Evolutionary conservation across 345 rosid genomes (phyloP).

Genomic region (Noccaea caerulescens): DNA sequence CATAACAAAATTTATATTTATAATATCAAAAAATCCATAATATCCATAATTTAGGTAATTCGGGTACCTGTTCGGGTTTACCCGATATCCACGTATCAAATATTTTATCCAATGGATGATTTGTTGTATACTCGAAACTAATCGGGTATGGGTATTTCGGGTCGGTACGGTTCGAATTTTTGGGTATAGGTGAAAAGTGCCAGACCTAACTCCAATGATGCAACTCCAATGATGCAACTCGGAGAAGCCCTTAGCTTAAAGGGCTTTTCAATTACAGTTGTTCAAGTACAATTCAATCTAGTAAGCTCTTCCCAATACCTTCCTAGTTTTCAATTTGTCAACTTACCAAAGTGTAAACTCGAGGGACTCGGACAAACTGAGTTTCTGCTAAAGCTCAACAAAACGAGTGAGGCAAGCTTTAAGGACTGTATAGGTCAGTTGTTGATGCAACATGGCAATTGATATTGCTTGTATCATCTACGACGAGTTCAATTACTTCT

Average conservation of each 20-base stretch:
- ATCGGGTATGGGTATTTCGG: too few species aligned
- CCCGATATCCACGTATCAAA: too few species aligned
- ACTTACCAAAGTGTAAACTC: background rate
- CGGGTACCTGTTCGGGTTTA: too few species aligned
- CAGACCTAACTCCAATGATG: too few species aligned
- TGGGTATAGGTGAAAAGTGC: too few species aligned
- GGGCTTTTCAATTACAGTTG: slow-evolving; percentile 23
- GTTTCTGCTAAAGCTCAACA: slow-evolving; percentile 5
- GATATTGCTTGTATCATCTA: slow-evolving; percentile 19
- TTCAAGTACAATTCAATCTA: slow-evolving; percentile 16
- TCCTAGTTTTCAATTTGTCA: slow-evolving; percentile 17
- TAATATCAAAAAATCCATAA: too few species aligned
- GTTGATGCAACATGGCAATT: slow-evolving; percentile 5
- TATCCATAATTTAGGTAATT: too few species aligned
- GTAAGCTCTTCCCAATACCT: slow-evolving; percentile 15
- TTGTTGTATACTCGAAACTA: too few species aligned
- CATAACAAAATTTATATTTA: too few species aligned
- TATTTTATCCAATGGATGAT: too few species aligned
- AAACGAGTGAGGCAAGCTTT: slow-evolving; percentile 14
- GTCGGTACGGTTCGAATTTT: too few species aligned
- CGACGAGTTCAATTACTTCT: slow-evolving; percentile 37
- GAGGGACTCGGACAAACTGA: slow-evolving; percentile 1
- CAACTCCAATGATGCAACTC: slow-evolving; percentile 28
- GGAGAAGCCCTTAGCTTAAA: slow-evolving; percentile 6
- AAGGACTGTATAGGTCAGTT: slow-evolving; percentile 24